These are phyloP conservation scores for Trichosanthes truncata DNA, from an alignment of 306 rosid species.

Conservation along the genomic window DNA sequence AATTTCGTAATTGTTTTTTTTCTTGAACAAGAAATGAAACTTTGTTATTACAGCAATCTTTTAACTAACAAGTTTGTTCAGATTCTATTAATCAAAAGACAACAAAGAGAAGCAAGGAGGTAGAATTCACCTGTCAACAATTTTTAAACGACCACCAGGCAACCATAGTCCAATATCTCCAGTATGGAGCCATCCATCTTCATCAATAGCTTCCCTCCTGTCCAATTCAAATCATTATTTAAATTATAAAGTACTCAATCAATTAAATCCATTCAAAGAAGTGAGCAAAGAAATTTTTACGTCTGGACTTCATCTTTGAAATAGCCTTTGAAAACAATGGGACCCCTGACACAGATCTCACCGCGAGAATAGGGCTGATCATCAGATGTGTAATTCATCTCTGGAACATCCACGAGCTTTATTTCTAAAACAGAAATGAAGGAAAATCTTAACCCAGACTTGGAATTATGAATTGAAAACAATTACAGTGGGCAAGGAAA, in stretches of 20 bases:
- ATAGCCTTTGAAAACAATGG: constrained; percentile 74
- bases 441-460: constrained; percentile 10
- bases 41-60: neutral
- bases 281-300: constrained; percentile 36
- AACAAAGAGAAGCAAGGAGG: neutral
- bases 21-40: too few species aligned
- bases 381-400: constrained; percentile 85
- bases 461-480: neutral
- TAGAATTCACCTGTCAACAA: constrained; percentile 79
- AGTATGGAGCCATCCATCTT: constrained; percentile 93
- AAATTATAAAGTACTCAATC: neutral
- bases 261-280: constrained; percentile 12
- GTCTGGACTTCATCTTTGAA: constrained; percentile 89
- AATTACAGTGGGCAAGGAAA: neutral
- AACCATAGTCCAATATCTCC: constrained; percentile 92
- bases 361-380: constrained; percentile 95
- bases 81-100: neutral
- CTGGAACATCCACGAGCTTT: constrained; percentile 95
- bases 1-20: neutral
- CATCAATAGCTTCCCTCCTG: constrained; percentile 91
- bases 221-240: constrained; percentile 21
- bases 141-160: constrained; percentile 88
- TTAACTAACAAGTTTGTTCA: neutral
- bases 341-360: constrained; percentile 98
- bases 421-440: constrained; percentile 54